Evolutionary conservation across 2,329 filamentous ascomycete species (phyloP).

Genomic region (Penicillium sp.): DNA sequence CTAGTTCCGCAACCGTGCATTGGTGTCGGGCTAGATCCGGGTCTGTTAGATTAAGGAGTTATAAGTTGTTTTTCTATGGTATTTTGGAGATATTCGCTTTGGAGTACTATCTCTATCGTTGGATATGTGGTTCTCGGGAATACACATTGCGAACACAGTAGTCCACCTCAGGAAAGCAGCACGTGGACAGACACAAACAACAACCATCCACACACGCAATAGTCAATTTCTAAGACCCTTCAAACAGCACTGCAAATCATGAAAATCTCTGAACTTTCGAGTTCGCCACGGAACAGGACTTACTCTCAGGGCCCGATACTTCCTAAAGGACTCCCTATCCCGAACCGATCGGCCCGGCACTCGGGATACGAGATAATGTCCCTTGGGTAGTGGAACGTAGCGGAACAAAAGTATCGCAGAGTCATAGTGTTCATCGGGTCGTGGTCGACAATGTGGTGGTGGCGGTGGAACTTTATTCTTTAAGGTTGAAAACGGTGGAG

Average conservation of each 20-base stretch:
- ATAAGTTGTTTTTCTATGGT: no score
- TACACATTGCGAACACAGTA: no score
- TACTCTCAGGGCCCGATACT: not conserved
- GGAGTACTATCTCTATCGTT: no score
- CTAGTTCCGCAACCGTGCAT: not conserved
- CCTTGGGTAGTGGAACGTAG: not conserved
- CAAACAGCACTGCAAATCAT: not conserved
- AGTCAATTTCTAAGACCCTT: not conserved
- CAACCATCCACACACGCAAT: no score
- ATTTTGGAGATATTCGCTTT: no score
- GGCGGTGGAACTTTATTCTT: conserved; percentile 4
- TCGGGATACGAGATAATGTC: not conserved
- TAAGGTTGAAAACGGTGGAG: conserved; percentile 5
- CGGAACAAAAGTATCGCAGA: not conserved
- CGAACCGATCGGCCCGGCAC: not conserved
- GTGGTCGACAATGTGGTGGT: not conserved
- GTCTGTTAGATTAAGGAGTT: no score
- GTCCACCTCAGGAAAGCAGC: no score
- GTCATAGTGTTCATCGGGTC: not conserved
- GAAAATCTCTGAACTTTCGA: not conserved
- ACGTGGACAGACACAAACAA: no score
- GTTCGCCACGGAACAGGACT: not conserved
- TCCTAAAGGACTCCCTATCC: not conserved
- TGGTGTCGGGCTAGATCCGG: not conserved
- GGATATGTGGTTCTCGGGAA: no score